Evolutionary conservation across 441 rosid genomes (phyloP).

Genomic region (Geranium incanum): DNA sequence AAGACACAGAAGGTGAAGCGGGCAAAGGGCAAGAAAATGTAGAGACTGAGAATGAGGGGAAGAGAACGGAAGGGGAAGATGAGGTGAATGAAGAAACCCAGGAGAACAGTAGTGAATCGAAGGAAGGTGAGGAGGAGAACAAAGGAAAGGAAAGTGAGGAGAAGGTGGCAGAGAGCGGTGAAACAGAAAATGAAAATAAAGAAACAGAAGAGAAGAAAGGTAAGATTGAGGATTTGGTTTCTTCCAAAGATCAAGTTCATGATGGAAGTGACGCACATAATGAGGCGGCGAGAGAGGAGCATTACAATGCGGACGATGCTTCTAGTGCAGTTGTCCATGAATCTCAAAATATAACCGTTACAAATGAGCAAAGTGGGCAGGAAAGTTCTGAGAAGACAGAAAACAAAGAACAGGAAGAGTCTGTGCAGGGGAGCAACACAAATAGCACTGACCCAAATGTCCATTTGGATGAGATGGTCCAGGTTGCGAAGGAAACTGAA

Average conservation of each 20-base stretch:
- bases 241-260: neutral
- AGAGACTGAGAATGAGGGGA: neutral
- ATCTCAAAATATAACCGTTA: slow-evolving; percentile 11
- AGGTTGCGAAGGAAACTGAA: neutral
- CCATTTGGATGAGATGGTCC: neutral
- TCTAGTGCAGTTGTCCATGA: slow-evolving; percentile 26
- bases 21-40: neutral
- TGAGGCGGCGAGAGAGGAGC: slow-evolving; percentile 22
- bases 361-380: neutral
- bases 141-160: slow-evolving; percentile 11
- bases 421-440: neutral
- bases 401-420: neutral
- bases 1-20: slow-evolving; percentile 8
- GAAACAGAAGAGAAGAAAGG: slow-evolving; percentile 1
- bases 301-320: slow-evolving; percentile 27
- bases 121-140: slow-evolving; percentile 10
- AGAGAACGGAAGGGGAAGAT: neutral
- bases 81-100: slow-evolving; percentile 14
- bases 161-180: neutral
- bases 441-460: neutral
- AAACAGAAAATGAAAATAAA: neutral
- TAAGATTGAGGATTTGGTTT: neutral
- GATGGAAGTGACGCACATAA: neutral
- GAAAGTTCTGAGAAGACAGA: neutral
- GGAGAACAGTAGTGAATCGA: slow-evolving; percentile 13